These are phyloP conservation scores for Yamadazyma scolyti DNA, from an alignment of 805 yeast genomes.

Conservation along the genomic window DNA sequence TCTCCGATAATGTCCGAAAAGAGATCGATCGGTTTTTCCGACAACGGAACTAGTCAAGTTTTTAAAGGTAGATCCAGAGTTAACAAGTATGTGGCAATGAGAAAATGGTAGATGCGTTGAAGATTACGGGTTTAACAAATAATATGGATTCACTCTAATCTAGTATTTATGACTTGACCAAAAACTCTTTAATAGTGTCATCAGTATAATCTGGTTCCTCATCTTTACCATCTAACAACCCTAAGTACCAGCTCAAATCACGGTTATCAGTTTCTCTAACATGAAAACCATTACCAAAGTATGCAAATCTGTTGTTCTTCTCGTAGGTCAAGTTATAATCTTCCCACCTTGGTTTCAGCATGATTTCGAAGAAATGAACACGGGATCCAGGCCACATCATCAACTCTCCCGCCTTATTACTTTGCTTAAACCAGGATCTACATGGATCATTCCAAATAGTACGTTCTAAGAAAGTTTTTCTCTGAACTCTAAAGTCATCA, in stretches of 20 bases:
- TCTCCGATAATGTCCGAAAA: no score
- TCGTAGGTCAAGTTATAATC: slow-evolving; percentile 2
- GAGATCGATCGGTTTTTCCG: no score
- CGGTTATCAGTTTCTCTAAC: slow-evolving; percentile 1
- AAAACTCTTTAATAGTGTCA: slow-evolving; percentile 1
- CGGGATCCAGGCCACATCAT: slow-evolving; percentile 3
- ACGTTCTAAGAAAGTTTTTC: slow-evolving; percentile 1
- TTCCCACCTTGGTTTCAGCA: slow-evolving; percentile 2
- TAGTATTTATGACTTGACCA: no score
- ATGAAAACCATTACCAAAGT: slow-evolving; percentile 2
- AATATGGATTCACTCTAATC: no score
- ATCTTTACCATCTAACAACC: slow-evolving; percentile 1
- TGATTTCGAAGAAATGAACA: slow-evolving; percentile 1
- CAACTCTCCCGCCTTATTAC: slow-evolving; percentile 1
- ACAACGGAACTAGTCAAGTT: no score
- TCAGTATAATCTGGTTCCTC: slow-evolving; percentile 1
- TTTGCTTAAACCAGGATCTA: slow-evolving; percentile 3
- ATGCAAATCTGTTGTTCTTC: slow-evolving; percentile 1
- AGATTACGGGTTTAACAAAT: no score
- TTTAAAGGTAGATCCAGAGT: no score
- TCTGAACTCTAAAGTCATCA: slow-evolving; percentile 1
- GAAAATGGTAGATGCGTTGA: no score
- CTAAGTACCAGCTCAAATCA: slow-evolving; percentile 2
- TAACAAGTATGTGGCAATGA: no score
- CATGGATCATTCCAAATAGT: slow-evolving; percentile 3